Base-by-base conservation (phyloP, 371 early-diverging fungal genomes). In the Choanephora cucurbitarum region DNA sequence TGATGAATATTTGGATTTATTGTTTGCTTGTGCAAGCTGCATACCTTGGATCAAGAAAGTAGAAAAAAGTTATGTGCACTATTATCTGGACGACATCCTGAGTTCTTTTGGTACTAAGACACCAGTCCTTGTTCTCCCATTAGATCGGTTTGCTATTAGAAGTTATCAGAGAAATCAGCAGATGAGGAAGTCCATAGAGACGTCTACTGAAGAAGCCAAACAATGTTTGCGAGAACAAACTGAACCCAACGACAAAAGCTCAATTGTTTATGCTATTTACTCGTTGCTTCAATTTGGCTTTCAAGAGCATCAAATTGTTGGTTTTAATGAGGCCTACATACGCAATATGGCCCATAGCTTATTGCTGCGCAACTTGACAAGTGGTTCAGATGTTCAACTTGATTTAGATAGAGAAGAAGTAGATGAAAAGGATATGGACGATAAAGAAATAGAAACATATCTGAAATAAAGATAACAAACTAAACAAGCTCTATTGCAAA, bases 381-480 rank as follows among this genome's bases (percentile, higher is more conserved):
- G 23, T 37, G 14, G 11, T 7, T 37, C 9, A 2, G 2, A 9
- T 37, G 14, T 13, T 9, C 37, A 37, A 11, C 9, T 6, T 6
- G 45, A 45, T 45, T 34, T 41, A 15, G 15, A 49, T 11, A 37
- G 39, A 18, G 19, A 18, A 34, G 8, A 2, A 7, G 17, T 49
- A 17, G 34, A 10, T 21, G 49, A 49, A 49, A 17, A 22, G 2
- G 49, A 49, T 21, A 49, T 49, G 49, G 19, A 18, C 11, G 49
- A 49, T 34, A 21, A 37, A 49, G 49, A 49, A 14, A 37, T 49
- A 19, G 37, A 17, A 8, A 19, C 37, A 9, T 49, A 49, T 11
- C 14, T 32, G 34, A 22, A 50, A 9, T 37, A 37, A 37, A 28
- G n/a, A n/a, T n/a, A n/a, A n/a, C n/a, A n/a, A n/a, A n/a, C n/a